Percentiles rank a stretch among this genome's conserved stretches.
Evolutionary conservation across 2,329 filamentous ascomycete species (phyloP).

Genomic region (Herpotrichia juniperi): DNA sequence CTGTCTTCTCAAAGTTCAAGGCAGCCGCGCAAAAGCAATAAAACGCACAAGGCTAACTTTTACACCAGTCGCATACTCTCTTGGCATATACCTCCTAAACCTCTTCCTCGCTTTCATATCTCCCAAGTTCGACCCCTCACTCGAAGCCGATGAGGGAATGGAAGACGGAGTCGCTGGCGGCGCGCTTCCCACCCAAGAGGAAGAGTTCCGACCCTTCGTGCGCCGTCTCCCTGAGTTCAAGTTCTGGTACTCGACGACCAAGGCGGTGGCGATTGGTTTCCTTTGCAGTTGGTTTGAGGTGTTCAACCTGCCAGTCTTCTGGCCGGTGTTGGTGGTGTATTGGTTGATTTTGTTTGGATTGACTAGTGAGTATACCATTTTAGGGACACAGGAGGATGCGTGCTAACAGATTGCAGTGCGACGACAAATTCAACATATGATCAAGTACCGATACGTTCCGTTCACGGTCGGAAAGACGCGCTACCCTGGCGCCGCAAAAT

Average conservation of each 20-base stretch:
- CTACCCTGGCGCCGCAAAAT: slow-evolving; percentile 39
- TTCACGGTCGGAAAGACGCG: slow-evolving; percentile 83
- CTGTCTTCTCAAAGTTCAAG: neutral
- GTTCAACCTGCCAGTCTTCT: slow-evolving; percentile 98
- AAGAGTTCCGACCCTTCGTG: slow-evolving; percentile 98
- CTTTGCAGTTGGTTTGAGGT: slow-evolving; percentile 89
- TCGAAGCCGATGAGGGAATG: slow-evolving; percentile 93
- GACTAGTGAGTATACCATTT: slow-evolving; percentile 73
- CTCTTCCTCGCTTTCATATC: slow-evolving; percentile 98
- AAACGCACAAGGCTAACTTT: too few relatives aligned
- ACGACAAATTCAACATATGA: slow-evolving; percentile 99
- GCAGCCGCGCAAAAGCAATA: too few relatives aligned
- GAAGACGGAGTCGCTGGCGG: slow-evolving; percentile 81
- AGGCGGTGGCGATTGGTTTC: slow-evolving; percentile 83
- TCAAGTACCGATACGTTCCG: slow-evolving; percentile 98
- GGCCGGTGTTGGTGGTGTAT: slow-evolving; percentile 97
- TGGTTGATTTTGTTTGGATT: slow-evolving; percentile 96
- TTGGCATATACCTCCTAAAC: slow-evolving; percentile 98
- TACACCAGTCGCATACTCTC: slow-evolving; percentile 95
- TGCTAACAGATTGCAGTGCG: slow-evolving; percentile 68
- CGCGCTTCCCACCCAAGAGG: slow-evolving; percentile 84
- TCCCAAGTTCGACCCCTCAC: slow-evolving; percentile 97
- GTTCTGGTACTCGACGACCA: slow-evolving; percentile 97
- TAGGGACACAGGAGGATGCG: neutral
- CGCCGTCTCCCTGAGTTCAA: slow-evolving; percentile 97